These are phyloP conservation scores for Podila minutissima DNA, from an alignment of 192 early-diverging fungal species.

Conservation along the genomic window DNA sequence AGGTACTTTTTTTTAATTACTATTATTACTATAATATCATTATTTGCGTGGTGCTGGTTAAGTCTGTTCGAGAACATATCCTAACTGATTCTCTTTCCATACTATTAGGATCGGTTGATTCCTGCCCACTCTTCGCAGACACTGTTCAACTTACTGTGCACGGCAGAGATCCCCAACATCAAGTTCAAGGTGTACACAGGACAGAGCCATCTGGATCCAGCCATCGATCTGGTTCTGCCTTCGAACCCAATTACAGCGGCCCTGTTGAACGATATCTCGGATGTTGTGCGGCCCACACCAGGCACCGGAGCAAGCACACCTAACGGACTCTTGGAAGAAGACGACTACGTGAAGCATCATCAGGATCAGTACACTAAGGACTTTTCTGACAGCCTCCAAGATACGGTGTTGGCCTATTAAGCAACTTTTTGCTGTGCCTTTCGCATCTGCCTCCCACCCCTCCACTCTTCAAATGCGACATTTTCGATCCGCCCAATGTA, in stretches of 20 bases:
- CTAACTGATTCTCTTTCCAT: background rate
- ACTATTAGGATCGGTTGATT: constrained; percentile 23
- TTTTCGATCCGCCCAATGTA: too few species aligned
- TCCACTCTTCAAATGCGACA: too few species aligned
- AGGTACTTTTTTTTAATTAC: background rate
- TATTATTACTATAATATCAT: too few species aligned
- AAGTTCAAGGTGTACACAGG: constrained; percentile 50
- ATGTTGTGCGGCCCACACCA: constrained; percentile 24
- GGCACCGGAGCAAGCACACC: constrained; percentile 40
- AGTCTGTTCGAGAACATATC: background rate
- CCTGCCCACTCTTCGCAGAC: constrained; percentile 44
- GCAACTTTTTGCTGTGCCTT: background rate
- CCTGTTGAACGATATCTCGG: constrained; percentile 37
- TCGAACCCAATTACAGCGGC: constrained; percentile 40
- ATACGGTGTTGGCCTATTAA: constrained; percentile 17
- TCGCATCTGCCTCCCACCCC: too few species aligned
- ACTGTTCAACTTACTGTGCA: constrained; percentile 29
- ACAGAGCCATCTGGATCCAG: constrained; percentile 39
- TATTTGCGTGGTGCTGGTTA: background rate
- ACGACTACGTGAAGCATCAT: constrained; percentile 26
- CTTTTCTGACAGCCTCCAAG: constrained; percentile 23
- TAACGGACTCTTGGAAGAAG: constrained; percentile 22
- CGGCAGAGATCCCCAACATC: constrained; percentile 49
- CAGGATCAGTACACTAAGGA: constrained; percentile 35
- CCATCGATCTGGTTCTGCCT: constrained; percentile 45